Evolutionary conservation across 345 rosid genomes (phyloP).

Genomic region (Sapria himalayana): DNA sequence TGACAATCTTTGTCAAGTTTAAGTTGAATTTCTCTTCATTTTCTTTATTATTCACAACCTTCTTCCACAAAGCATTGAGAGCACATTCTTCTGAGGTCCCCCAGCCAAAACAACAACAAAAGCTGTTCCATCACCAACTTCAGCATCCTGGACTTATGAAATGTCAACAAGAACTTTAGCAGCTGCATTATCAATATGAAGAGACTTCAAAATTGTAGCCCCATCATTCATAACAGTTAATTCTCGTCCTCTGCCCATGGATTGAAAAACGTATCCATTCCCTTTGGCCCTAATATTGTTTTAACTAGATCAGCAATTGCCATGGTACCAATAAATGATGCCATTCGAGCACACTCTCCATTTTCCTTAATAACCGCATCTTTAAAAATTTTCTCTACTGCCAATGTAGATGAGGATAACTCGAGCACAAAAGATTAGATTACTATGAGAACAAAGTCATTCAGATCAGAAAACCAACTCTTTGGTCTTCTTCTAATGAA

Average conservation of each 20-base stretch:
- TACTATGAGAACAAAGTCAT: no score
- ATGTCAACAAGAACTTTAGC: slow-evolving; percentile 93
- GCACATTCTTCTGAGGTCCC: slow-evolving; percentile 80
- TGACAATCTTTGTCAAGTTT: slow-evolving; percentile 77
- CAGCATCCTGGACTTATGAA: slow-evolving; percentile 98
- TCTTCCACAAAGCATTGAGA: slow-evolving; percentile 42
- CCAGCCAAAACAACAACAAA: slow-evolving; percentile 98
- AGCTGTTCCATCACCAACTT: slow-evolving; percentile 98
- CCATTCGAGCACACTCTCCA: slow-evolving; percentile 93
- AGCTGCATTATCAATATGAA: slow-evolving; percentile 86
- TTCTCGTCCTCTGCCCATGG: slow-evolving; percentile 65
- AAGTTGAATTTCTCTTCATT: slow-evolving; percentile 64
- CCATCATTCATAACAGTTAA: slow-evolving; percentile 95
- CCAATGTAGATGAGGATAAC: no score
- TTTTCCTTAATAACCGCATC: slow-evolving; percentile 91
- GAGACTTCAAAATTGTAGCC: slow-evolving; percentile 87
- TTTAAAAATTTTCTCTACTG: slow-evolving; percentile 51
- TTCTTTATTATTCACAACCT: slow-evolving; percentile 62
- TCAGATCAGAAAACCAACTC: no score
- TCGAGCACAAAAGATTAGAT: no score
- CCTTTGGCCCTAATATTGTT: slow-evolving; percentile 91
- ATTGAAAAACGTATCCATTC: slow-evolving; percentile 89
- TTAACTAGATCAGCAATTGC: slow-evolving; percentile 82
- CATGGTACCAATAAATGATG: slow-evolving; percentile 88
- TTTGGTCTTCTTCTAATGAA: no score